These are phyloP conservation scores for Porcisia deanei DNA, from an alignment of 208 protist species.

Conservation along the genomic window DNA sequence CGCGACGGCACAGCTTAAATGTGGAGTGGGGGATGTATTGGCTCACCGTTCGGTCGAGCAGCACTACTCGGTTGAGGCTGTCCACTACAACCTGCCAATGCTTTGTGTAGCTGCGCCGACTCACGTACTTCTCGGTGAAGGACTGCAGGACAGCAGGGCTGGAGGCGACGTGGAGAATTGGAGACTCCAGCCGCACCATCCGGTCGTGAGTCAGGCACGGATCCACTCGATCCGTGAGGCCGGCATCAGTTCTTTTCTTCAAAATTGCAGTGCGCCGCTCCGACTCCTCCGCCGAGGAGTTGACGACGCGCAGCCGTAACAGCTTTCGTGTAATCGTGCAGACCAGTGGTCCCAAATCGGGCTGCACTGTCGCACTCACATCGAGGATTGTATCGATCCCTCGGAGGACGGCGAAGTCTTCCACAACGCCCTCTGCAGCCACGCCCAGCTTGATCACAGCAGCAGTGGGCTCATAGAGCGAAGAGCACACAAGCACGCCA, in stretches of 20 bases:
- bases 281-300: not conserved
- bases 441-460: constrained; percentile 39
- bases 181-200: constrained; percentile 7
- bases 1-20: constrained; percentile 15
- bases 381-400: constrained; percentile 20
- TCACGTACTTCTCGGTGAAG: constrained; percentile 7
- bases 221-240: constrained; percentile 14
- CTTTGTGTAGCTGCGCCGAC: constrained; percentile 19
- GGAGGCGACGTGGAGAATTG: constrained; percentile 17
- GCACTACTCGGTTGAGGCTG: constrained; percentile 21
- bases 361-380: constrained; percentile 14
- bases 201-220: constrained; percentile 16
- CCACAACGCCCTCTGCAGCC: constrained; percentile 24
- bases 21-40: constrained; percentile 16
- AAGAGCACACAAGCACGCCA: constrained; percentile 51
- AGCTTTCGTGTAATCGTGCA: constrained; percentile 19
- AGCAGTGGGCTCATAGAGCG: constrained; percentile 45
- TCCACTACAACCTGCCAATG: constrained; percentile 42
- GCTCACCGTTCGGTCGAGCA: constrained; percentile 34
- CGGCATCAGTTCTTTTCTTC: not conserved
- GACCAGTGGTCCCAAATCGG: constrained; percentile 12
- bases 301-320: not conserved
- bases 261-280: not conserved
- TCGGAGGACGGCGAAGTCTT: constrained; percentile 22
- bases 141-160: constrained; percentile 25